phyloP scores from a whole-genome alignment of 805 yeast genomes.

The Saturnispora besseyi region DNA sequence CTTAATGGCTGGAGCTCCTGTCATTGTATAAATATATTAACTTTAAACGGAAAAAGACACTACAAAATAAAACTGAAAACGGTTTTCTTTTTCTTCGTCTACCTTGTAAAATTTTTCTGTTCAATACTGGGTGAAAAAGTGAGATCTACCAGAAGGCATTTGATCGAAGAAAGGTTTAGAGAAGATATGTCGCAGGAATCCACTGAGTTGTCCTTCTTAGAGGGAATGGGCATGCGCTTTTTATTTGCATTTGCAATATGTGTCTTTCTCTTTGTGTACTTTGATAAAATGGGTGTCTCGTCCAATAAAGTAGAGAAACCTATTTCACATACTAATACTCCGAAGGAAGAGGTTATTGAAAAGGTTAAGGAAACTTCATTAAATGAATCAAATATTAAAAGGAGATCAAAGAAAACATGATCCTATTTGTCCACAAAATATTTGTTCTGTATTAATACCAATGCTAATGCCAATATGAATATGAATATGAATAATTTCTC shows the following conservation, averaged over 20 bases:
- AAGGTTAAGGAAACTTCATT: not conserved
- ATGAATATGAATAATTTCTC: not conserved
- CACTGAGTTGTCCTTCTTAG: conserved; percentile 7
- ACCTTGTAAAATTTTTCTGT: not conserved
- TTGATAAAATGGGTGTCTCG: conserved; percentile 18
- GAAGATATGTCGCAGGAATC: not conserved
- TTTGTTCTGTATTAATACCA: not conserved
- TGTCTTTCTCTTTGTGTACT: conserved; percentile 16
- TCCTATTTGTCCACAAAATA: not conserved
- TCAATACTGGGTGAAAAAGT: not conserved
- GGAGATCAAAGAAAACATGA: not conserved
- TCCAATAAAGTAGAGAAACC: not conserved
- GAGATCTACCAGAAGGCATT: not conserved
- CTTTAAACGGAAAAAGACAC: not conserved
- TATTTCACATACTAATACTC: conserved; percentile 7
- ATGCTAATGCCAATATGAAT: not conserved
- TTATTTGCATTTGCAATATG: conserved; percentile 19
- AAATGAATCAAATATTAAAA: not conserved
- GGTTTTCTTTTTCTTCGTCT: not conserved
- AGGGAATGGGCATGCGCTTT: conserved; percentile 19
- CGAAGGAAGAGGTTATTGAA: conserved; percentile 15
- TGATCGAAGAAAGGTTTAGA: not conserved
- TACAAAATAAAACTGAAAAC: not conserved
- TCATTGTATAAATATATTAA: not conserved
- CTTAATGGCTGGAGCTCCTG: not conserved